A percentile compares a stretch with the other conserved stretches of the same genome.
phyloP scores from a whole-genome alignment of 2,329 filamentous ascomycete species.

The Botrytis elliptica region DNA sequence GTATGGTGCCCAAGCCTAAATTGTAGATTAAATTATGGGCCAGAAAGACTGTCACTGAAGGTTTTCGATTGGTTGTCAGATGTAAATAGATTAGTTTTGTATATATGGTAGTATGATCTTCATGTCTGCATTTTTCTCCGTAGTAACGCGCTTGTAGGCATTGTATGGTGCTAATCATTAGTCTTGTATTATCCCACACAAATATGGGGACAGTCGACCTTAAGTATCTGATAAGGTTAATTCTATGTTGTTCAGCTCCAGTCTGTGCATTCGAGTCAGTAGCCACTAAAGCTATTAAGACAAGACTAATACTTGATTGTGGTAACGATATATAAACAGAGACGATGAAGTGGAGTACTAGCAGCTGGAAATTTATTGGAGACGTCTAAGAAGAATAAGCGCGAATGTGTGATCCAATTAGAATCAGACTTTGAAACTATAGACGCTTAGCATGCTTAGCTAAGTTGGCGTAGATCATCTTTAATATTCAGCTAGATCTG shows the following conservation, averaged over 20 bases:
- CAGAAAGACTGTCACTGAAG: background rate
- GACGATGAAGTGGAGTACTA: too few relatives aligned
- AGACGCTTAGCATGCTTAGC: background rate
- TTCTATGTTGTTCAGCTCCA: too few relatives aligned
- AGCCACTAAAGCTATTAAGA: background rate
- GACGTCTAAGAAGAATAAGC: background rate
- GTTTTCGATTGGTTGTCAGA: background rate
- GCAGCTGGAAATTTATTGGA: background rate
- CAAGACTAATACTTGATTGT: too few relatives aligned
- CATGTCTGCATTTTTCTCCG: background rate
- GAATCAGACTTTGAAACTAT: background rate
- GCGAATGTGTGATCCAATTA: background rate
- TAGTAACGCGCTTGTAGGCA: background rate
- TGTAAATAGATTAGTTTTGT: slow-evolving; percentile 5
- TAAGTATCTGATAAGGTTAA: background rate
- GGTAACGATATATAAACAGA: background rate
- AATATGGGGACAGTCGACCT: background rate
- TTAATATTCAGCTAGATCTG: background rate
- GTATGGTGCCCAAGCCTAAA: slow-evolving; percentile 6
- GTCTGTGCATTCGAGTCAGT: background rate
- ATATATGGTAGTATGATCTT: slow-evolving; percentile 7
- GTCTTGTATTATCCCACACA: background rate
- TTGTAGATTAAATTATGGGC: background rate
- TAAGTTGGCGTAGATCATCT: background rate
- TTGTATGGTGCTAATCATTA: background rate